Conservation (phyloP, 208 protist genomes). For the Angomonas deanei region DNA sequence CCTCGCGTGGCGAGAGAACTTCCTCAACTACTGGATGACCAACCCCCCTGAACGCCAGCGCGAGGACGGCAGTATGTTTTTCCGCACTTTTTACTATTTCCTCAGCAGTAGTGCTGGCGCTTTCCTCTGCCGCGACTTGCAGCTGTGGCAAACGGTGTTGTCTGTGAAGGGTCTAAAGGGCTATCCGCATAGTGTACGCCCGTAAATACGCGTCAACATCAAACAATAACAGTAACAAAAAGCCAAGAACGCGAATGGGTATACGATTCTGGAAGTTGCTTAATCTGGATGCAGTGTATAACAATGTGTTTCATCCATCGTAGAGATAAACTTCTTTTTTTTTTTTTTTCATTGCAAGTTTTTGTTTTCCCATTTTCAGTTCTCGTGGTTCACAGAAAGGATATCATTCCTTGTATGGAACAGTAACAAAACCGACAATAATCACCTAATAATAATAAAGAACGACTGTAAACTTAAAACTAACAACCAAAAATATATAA, state of each 20-base stretch:
- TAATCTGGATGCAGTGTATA: too few species aligned
- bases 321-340: constrained; percentile 5
- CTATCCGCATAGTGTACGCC: background rate
- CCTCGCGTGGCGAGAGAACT: constrained; percentile 46
- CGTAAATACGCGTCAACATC: background rate
- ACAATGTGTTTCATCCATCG: too few species aligned
- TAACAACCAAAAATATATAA: too few species aligned
- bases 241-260: too few species aligned
- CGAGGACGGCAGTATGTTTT: constrained; percentile 23
- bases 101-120: constrained; percentile 53
- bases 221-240: too few species aligned
- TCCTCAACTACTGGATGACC: constrained; percentile 31
- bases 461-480: too few species aligned
- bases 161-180: constrained; percentile 35
- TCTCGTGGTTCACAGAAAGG: too few species aligned
- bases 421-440: too few species aligned
- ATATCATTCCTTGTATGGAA: too few species aligned
- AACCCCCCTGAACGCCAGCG: background rate
- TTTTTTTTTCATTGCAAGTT: background rate
- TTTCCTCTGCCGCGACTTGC: constrained; percentile 39
- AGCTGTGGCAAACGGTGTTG: constrained; percentile 58
- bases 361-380: background rate
- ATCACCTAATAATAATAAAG: too few species aligned
- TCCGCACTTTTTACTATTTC: constrained; percentile 68
- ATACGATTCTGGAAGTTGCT: too few species aligned